These are phyloP conservation scores for Cucurbitaria berberidis DNA, from an alignment of 2,329 filamentous ascomycete species.

Conservation along the genomic window DNA sequence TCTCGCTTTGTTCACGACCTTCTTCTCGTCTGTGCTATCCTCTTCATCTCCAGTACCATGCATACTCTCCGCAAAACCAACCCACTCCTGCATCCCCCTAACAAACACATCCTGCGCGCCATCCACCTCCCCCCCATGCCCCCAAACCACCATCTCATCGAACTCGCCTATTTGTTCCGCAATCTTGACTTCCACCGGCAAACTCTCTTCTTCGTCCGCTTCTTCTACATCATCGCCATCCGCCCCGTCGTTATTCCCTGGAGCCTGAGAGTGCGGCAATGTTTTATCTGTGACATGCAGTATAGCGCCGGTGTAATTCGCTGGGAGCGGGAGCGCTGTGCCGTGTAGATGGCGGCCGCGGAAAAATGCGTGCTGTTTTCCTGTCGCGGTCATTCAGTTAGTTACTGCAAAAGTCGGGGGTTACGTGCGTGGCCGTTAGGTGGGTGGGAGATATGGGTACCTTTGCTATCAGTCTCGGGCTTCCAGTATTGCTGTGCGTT, in stretches of 20 bases:
- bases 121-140: conserved; percentile 72
- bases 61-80: conserved; percentile 70
- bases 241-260: background rate
- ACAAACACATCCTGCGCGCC: conserved; percentile 71
- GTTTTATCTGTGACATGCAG: conserved; percentile 39
- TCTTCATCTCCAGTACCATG: conserved; percentile 29
- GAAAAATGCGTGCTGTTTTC: conserved; percentile 34
- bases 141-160: conserved; percentile 81
- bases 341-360: conserved; percentile 81
- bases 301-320: conserved; percentile 67
- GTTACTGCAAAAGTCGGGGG: no score
- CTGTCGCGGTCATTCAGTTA: no score
- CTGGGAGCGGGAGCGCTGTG: conserved; percentile 68
- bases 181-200: conserved; percentile 44
- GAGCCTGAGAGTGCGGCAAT: conserved; percentile 5
- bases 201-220: conserved; percentile 25
- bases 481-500: conserved; percentile 73
- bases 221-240: conserved; percentile 22
- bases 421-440: background rate
- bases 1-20: background rate
- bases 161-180: conserved; percentile 72
- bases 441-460: background rate
- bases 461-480: conserved; percentile 58
- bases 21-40: background rate
- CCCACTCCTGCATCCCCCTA: conserved; percentile 80